Conservation (phyloP, 1,284 basidiomycete species). For the Puccinia triticina region DNA sequence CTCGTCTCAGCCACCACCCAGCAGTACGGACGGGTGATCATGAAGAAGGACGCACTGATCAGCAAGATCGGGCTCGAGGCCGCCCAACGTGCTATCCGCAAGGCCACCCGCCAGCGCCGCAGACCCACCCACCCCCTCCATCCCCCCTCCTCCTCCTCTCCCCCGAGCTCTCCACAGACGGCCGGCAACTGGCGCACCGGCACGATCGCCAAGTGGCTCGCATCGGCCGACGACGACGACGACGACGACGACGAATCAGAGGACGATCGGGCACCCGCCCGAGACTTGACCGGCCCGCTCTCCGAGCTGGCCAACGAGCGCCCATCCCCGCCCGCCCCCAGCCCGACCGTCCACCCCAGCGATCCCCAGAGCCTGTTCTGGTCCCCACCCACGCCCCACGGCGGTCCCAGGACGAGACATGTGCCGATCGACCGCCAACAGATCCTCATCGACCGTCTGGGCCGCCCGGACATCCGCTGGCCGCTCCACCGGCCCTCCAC, state of each 20-base stretch:
- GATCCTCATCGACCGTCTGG: background rate
- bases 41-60: conserved; percentile 34
- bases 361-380: conserved; percentile 13
- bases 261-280: background rate
- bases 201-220: conserved; percentile 21
- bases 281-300: conserved; percentile 16
- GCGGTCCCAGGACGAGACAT: background rate
- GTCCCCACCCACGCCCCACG: background rate
- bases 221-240: conserved; percentile 6
- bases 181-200: background rate
- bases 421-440: background rate
- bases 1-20: conserved; percentile 19
- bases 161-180: background rate
- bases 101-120: background rate
- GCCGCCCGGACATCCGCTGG: background rate
- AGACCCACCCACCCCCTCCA: background rate
- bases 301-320: background rate
- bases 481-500: background rate
- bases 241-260: background rate
- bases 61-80: conserved; percentile 24
- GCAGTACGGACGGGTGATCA: conserved; percentile 24
- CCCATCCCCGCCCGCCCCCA: too few relatives aligned
- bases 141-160: background rate
- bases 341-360: background rate
- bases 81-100: conserved; percentile 23